Evolutionary conservation across 2,329 filamentous ascomycete species (phyloP), one percentile per base, ranked within the genome.

Genomic region (Mycosphaerella sp.): DNA sequence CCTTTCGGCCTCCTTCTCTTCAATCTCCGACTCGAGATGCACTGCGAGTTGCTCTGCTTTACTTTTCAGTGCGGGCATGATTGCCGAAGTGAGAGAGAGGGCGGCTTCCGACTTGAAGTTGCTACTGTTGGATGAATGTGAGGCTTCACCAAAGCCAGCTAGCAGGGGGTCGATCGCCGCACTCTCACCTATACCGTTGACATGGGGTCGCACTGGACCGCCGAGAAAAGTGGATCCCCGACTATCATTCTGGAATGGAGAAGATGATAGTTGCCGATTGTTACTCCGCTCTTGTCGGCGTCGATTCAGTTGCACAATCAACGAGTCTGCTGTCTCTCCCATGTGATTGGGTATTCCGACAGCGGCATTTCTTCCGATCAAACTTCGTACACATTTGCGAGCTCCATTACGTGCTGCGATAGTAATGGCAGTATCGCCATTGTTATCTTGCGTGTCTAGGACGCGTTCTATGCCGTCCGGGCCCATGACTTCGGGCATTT

Each of bases 341-440:
- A 89, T 82, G 50, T 83, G 77, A 68, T 97, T 98, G 17, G 82
- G 78, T 51, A 97, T 85, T 64, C 95, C 85, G 0, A 89, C 87
- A 2, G 85, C 83, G 3, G 91, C 91, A 56, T 91, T 89, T 48
- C 92, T 85, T 34, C 69, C 91, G 71, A 75, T 89, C 71, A 75
- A 84, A 78, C 73, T 74, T 46, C 79, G 76, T n/a, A 83, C 81
- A 49, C 82, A 77, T 57, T 93, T 86, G 53, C 95, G 85, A 61
- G 91, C 95, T 64, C 81, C 82, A 57, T 97, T 95, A 43, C 90
- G 84, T 14, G 92, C 89, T 53, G 90, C 89, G 54, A 89, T 85
- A 66, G 90, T 84, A 8, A 92, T 89, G 0, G 93, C 91, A 0
- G 93, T 97, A 69, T 98, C 95, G 40, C 92, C 92, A 40, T 90